Conservation (phyloP, 345 rosid species). For the Angophora floribunda region DNA sequence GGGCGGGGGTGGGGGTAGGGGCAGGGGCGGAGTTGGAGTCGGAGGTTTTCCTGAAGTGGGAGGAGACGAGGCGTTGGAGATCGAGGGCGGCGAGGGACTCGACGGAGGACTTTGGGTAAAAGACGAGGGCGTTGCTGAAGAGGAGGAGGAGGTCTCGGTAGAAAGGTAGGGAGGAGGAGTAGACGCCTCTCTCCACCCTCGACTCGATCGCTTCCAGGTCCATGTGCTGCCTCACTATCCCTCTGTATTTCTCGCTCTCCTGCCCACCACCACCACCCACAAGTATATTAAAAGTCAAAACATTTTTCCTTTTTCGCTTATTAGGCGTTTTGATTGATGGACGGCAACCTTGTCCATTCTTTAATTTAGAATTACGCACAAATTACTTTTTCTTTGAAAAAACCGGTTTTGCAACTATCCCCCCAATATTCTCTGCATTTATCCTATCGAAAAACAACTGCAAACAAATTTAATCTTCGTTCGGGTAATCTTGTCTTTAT, state of each 20-base stretch:
- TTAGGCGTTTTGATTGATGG: neutral
- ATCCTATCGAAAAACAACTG: neutral
- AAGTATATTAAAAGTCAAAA: too few species aligned
- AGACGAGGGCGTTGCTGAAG: constrained; percentile 48
- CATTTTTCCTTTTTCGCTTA: too few species aligned
- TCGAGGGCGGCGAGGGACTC: constrained; percentile 43
- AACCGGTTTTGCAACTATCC: neutral
- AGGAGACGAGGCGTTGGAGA: constrained; percentile 28
- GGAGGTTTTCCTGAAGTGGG: constrained; percentile 21
- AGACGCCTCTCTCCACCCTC: constrained; percentile 34
- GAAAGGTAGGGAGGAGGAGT: constrained; percentile 29
- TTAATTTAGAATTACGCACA: neutral
- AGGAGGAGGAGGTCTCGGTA: constrained; percentile 64
- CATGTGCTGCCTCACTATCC: constrained; percentile 43
- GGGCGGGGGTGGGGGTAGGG: neutral
- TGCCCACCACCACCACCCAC: constrained; percentile 5
- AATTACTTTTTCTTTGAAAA: neutral
- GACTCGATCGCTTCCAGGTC: constrained; percentile 47
- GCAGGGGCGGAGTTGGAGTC: neutral
- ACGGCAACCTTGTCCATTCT: neutral
- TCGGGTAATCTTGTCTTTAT: neutral
- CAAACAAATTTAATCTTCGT: neutral
- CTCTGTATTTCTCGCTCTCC: constrained; percentile 38
- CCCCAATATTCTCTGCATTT: neutral
- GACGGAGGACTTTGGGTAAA: constrained; percentile 39